phyloP scores from a whole-genome alignment of 148 eudicot genomes.

The Rhododendron ferrugineum region DNA sequence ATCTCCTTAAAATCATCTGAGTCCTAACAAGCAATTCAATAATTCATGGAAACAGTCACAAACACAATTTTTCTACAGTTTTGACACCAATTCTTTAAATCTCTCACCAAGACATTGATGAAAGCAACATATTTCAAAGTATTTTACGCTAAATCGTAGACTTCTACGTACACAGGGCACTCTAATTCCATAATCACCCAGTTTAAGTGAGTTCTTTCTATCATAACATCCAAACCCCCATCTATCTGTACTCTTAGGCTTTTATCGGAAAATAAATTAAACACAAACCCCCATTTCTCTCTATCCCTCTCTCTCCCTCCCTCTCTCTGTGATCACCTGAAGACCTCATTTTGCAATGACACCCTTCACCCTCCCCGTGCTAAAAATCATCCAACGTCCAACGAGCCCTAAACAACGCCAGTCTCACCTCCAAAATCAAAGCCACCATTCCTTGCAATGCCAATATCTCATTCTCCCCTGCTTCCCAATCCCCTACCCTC shows the following conservation, averaged over 20 bases:
- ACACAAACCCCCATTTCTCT: too few relatives aligned
- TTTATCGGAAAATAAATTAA: too few relatives aligned
- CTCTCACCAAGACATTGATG: background rate
- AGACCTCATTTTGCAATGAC: too few relatives aligned
- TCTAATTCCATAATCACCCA: background rate
- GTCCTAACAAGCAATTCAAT: background rate
- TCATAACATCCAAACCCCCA: too few relatives aligned
- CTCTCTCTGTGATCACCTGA: too few relatives aligned
- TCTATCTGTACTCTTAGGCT: too few relatives aligned
- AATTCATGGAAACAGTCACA: background rate
- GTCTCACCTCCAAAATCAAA: conserved; percentile 56
- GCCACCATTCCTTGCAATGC: conserved; percentile 86
- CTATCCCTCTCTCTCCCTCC: too few relatives aligned
- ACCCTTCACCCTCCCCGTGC: conserved; percentile 56
- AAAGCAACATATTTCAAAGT: background rate
- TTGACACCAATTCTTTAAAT: background rate
- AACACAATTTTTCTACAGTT: background rate
- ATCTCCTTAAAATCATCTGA: background rate
- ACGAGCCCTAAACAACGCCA: conserved; percentile 59
- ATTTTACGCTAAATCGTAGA: background rate
- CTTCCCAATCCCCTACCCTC: too few relatives aligned
- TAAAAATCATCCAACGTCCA: conserved; percentile 45
- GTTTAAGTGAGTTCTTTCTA: background rate
- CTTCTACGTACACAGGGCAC: background rate
- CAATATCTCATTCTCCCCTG: conserved; percentile 79